Conservation (phyloP, 345 rosid species). For the Cochlearia excelsa region DNA sequence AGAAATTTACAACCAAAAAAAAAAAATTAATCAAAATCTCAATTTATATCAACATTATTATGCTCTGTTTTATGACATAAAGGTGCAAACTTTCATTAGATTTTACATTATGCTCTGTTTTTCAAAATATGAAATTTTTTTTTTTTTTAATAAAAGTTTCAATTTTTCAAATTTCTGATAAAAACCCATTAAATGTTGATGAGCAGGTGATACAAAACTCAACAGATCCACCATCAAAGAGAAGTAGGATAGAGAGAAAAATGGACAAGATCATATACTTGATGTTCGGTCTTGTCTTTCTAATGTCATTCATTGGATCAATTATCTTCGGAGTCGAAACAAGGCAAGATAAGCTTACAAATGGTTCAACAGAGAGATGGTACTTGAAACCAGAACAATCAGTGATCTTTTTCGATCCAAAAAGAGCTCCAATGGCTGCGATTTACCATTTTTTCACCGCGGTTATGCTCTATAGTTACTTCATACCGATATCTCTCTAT, state of each 20-base stretch:
- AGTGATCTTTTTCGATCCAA: conserved; percentile 54
- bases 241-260: conserved; percentile 85
- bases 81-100: neutral
- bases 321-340: conserved; percentile 68
- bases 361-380: conserved; percentile 77
- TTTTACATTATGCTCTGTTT: neutral
- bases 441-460: conserved; percentile 66
- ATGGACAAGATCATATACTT: conserved; percentile 73
- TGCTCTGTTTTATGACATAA: too few species aligned
- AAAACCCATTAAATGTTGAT: too few species aligned
- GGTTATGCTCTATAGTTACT: conserved; percentile 59
- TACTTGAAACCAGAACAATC: conserved; percentile 66
- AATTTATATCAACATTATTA: too few species aligned
- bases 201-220: conserved; percentile 80
- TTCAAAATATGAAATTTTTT: neutral
- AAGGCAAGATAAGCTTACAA: conserved; percentile 46
- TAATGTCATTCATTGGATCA: conserved; percentile 67
- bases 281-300: conserved; percentile 57
- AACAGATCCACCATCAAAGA: conserved; percentile 87
- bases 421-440: conserved; percentile 50
- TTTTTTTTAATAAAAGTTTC: neutral
- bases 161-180: too few species aligned
- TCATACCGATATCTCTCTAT: conserved; percentile 88
- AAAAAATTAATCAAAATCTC: too few species aligned
- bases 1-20: too few species aligned